Evolutionary conservation across 1,284 basidiomycete genomes (phyloP).

Genomic region (Chiua sp.): DNA sequence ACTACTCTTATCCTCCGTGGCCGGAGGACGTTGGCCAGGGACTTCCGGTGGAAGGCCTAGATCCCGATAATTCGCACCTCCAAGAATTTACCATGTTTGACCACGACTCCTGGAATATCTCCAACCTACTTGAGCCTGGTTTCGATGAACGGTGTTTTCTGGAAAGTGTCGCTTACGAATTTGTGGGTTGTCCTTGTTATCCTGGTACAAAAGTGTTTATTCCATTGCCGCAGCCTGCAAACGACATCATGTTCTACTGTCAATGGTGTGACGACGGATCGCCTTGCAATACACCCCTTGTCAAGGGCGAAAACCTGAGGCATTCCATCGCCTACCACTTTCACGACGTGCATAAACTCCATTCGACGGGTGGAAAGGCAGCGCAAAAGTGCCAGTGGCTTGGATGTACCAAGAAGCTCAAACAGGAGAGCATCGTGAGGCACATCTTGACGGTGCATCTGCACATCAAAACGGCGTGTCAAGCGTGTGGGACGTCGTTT

Average conservation of each 20-base stretch:
- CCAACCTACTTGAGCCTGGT: not conserved
- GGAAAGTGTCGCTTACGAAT: not conserved
- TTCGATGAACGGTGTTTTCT: not conserved
- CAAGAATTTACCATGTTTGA: not conserved
- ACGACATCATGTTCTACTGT: conserved; percentile 2
- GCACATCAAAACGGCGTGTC: conserved; percentile 17
- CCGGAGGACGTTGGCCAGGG: not conserved
- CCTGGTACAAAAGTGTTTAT: not conserved
- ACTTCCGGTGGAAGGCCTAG: not conserved
- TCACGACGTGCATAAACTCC: conserved; percentile 5
- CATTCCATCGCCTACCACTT: conserved; percentile 24
- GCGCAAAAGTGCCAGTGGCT: conserved; percentile 22
- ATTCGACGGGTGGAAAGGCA: conserved; percentile 11
- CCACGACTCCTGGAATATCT: not conserved
- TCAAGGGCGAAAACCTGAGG: conserved; percentile 7
- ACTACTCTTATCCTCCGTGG: not conserved
- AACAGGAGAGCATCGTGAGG: conserved; percentile 30
- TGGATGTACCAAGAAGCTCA: conserved; percentile 29
- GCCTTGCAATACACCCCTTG: conserved; percentile 7
- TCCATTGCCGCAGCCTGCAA: not conserved
- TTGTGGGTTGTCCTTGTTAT: not conserved
- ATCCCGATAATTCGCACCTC: not conserved
- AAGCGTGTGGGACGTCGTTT: conserved; percentile 24
- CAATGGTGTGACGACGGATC: conserved; percentile 14
- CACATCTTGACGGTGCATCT: conserved; percentile 33